Evolutionary conservation across 306 rosid species (phyloP), one percentile per base, ranked within the genome.

Genomic region (Datisca glomerata): DNA sequence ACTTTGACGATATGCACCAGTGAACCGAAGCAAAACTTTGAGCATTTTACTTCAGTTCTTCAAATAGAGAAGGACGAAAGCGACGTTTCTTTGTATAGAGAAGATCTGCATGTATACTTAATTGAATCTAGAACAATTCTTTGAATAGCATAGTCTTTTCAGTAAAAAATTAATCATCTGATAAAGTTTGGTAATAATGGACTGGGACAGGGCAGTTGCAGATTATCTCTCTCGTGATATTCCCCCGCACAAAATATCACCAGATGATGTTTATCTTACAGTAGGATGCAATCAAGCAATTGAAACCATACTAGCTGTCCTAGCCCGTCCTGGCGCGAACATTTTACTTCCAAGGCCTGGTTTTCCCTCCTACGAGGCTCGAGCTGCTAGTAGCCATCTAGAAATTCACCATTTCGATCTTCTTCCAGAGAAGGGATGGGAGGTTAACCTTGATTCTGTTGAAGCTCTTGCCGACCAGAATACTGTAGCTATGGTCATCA

Each of bases 291-390:
- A 79, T 29, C 82, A 81, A 55, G 85, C 85, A 41, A 73, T 80
- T 57, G 68, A 76, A 33, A 62, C 70, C 44, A 45, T 70, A 38
- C 34, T 70, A 13, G 43, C 76, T 41, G 82, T 65, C 16, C 70
- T 81, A 32, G 72, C 86, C 9, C 64, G 74, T 9, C 75, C 86
- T 1, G 74, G 64, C 24, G 79, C 77, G 38, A 76, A 76, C 64
- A 81, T 81, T 65, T 76, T 81, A 31, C 76, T 81, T 17, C 75
- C 93, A 12, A 64, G 72, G 49, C 93, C 86, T 37, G 72, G 82
- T n/a, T 81, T 55, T 35, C 86, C 93, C 1, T 79, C 64, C 0
- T 81, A 73, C 35, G 64, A 48, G 56, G 23, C 74, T 29, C 66
- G 76, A 41, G 77, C 80, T 0, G 33, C 53, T 43, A 64, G 42